A percentile compares a stretch with the other conserved stretches of the same genome.
Evolutionary conservation across 2,329 filamentous ascomycete species (phyloP).

Genomic region (Colletotrichum navitas): DNA sequence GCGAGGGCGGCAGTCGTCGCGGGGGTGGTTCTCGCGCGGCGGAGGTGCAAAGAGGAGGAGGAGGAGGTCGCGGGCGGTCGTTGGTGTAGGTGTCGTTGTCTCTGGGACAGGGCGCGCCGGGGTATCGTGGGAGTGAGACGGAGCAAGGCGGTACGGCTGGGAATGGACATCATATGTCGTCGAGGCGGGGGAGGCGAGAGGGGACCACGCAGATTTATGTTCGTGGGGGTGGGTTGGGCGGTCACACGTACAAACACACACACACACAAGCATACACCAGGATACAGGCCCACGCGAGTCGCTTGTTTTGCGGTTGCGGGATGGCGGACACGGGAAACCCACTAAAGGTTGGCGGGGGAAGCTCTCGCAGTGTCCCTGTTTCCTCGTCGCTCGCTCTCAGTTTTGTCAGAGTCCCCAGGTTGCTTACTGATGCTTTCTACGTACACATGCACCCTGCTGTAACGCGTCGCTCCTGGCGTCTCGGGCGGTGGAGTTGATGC

Average conservation of each 20-base stretch:
- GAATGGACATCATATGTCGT: not conserved
- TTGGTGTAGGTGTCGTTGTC: not conserved
- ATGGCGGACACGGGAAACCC: constrained; percentile 20
- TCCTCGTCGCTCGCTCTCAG: not conserved
- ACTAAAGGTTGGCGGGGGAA: constrained; percentile 5
- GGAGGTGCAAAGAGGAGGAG: not conserved
- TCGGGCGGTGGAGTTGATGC: constrained; percentile 34
- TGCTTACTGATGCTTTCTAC: constrained; percentile 23
- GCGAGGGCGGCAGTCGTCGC: not conserved
- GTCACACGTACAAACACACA: no score
- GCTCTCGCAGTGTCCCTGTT: not conserved
- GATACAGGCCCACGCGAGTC: constrained; percentile 24
- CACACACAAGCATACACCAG: not conserved
- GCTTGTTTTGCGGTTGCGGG: constrained; percentile 11
- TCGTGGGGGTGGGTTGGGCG: constrained; percentile 3
- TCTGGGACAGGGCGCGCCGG: not conserved
- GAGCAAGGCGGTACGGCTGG: not conserved
- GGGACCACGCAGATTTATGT: constrained; percentile 10
- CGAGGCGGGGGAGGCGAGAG: not conserved
- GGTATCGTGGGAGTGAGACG: constrained; percentile 24
- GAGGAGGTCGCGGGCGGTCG: not conserved
- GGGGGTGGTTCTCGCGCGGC: not conserved
- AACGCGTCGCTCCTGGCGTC: not conserved
- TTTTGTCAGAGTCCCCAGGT: not conserved
- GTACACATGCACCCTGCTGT: not conserved